Evolutionary conservation across 495 filamentous ascomycete species (phyloP), one percentile per base, ranked within the genome.

Genomic region (Trichoderma gamsii): DNA sequence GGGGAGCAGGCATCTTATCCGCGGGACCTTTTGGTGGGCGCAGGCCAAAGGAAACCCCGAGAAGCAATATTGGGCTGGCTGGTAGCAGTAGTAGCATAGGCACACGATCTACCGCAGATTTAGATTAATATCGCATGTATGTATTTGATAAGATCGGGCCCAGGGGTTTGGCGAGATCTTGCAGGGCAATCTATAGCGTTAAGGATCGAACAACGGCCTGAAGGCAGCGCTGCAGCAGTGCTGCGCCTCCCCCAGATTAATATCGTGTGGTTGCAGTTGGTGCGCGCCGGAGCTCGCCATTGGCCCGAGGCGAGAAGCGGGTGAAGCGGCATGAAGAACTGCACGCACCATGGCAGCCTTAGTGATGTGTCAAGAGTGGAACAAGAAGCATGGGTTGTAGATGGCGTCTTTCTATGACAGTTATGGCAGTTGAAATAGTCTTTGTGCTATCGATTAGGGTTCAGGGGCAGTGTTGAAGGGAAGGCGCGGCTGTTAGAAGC

Each of bases 241-340:
- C 49, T 52, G 49, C 49, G 49, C 49, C 49, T 52, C 49, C 49
- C 49, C 49, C 49, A 23, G 49, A 52, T 52, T 52, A 16, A 23
- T 21, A 21, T 6, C 49, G 21, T 21, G 49, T 18, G 49, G 21
- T 23, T 11, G 21, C 21, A 52, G 9, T 52, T 52, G n/a, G 49
- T 52, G 49, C 49, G 21, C 21, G 49, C n/a, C 49, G n/a, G 49
- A 23, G 21, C 49, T n/a, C 21, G 49, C 49, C 49, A 52, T 21
- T 52, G 21, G 49, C 49, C 35, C 35, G 8, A 38, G 35, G 8
- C 35, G 35, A 52, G 49, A 9, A 38, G 35, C 35, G 35, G 35
- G 35, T 7, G 35, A 38, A 38, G 35, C 35, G 35, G 35, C 35
- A 38, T 38, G 35, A 38, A 38, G 35, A 38, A 38, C 8, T 38